Evolutionary conservation across 257 asterid genomes (phyloP), one percentile per base, ranked within the genome.

Genomic region (Solanum virginianum): DNA sequence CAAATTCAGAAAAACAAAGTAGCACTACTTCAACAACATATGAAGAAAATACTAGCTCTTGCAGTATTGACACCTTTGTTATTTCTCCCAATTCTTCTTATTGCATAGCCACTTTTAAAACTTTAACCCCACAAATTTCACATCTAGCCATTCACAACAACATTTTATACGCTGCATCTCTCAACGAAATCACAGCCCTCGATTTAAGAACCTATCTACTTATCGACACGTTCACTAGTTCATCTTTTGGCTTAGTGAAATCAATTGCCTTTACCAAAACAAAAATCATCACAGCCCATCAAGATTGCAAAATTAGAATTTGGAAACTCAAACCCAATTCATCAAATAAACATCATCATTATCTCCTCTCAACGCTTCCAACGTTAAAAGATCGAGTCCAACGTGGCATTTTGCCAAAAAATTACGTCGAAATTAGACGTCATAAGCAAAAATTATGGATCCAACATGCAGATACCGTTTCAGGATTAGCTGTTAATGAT

Each of bases 361-460:
- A 95, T 83, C 94, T 94, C 2, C 47, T 89, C 3, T 91, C 93
- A 55, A 90, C 95, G 2, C 97, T 96, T 6, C 99, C 98, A 0
- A 96, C 97, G 0, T 88, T 92, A 0, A 95, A 94, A 83, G 99
- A 96, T 85, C 92, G 91, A 10, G 54, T 95, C 83, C 93, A 93
- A 51, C 94, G 92, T 75, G 93, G 94, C 87, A 91, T 95, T 98
- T 94, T 88, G 18, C 99, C 95, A 85, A 93, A 97, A 83, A 96
- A 94, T 70, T 94, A 96, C 41, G 94, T 96, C 10, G 95, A 89
- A 66, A 91, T 95, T 0, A 86, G 98, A 80, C 81, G 99, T 77
- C 93, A 95, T 53, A 98, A 93, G 87, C 93, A 93, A 89, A 86
- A 87, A 2, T 57, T 96, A n/a, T 96, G 99, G 99, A 96, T 96